Percentiles rank a stretch among this genome's conserved stretches.
Conservation (phyloP, 768 basidiomycete genomes). For the Jaapia argillacea region DNA sequence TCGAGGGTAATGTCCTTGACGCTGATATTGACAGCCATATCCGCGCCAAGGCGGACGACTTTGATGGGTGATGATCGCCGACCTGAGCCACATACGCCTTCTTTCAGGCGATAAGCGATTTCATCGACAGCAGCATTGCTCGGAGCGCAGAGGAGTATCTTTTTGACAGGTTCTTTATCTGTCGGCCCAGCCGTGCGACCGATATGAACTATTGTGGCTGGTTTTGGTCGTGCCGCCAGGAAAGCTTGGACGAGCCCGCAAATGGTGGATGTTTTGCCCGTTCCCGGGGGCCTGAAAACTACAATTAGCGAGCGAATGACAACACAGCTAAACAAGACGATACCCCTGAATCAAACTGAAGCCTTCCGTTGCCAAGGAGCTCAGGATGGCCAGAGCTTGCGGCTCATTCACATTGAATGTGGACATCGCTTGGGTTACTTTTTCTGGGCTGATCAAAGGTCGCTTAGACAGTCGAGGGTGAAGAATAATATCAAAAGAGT, state of each 20-base stretch:
- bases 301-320: not conserved
- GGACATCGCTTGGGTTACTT: constrained; percentile 57
- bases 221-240: constrained; percentile 45
- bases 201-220: constrained; percentile 39
- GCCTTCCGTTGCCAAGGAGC: constrained; percentile 59
- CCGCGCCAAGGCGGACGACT: constrained; percentile 85
- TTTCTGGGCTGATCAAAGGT: constrained; percentile 32
- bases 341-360: constrained; percentile 96
- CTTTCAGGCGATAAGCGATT: constrained; percentile 79
- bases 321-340: constrained; percentile 7
- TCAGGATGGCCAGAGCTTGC: constrained; percentile 82
- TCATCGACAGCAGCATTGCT: constrained; percentile 99
- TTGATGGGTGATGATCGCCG: constrained; percentile 51
- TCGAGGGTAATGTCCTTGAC: constrained; percentile 86
- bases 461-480: constrained; percentile 47
- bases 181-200: constrained; percentile 29
- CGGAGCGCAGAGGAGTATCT: constrained; percentile 89
- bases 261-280: constrained; percentile 97
- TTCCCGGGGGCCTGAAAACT: constrained; percentile 80
- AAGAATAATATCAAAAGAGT: constrained; percentile 62
- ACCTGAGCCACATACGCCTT: constrained; percentile 53
- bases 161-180: constrained; percentile 44
- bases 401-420: constrained; percentile 81
- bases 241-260: constrained; percentile 87
- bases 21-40: constrained; percentile 61